Conservation (phyloP, 768 basidiomycete genomes). For the Boletus vermiculosoides region DNA sequence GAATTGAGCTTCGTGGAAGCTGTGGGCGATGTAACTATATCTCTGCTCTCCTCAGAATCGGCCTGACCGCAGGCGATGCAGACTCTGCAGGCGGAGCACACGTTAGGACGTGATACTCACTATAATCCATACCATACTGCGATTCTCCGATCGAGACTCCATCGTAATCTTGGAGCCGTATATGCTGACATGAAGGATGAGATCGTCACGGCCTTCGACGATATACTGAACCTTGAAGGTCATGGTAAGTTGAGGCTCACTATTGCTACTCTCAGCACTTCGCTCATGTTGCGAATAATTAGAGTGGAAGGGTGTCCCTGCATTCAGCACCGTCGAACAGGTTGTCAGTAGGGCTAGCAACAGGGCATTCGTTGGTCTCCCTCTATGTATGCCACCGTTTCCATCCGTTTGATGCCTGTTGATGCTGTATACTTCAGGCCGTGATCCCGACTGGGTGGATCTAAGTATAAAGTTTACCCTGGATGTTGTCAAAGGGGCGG, state of each 20-base stretch:
- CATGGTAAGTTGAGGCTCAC: slow-evolving; percentile 11
- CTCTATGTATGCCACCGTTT: slow-evolving; percentile 9
- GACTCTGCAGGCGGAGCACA: slow-evolving; percentile 39
- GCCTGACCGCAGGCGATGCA: slow-evolving; percentile 12
- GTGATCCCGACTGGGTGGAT: slow-evolving; percentile 29
- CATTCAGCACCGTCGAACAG: not conserved
- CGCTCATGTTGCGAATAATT: not conserved
- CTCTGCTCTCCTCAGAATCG: not conserved
- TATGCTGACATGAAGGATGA: slow-evolving; percentile 47
- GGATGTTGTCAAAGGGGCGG: slow-evolving; percentile 1
- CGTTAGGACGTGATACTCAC: slow-evolving; percentile 33
- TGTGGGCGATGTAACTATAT: not conserved
- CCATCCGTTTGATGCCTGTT: not conserved
- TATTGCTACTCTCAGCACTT: not conserved
- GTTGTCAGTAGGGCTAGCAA: slow-evolving; percentile 10
- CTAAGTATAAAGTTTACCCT: slow-evolving; percentile 31
- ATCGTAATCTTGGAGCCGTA: slow-evolving; percentile 37
- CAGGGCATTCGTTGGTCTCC: slow-evolving; percentile 15
- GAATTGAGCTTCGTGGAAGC: slow-evolving; percentile 36
- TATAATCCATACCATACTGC: slow-evolving; percentile 32
- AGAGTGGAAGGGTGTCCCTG: slow-evolving; percentile 17
- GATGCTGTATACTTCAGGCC: not conserved
- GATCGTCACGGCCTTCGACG: slow-evolving; percentile 39
- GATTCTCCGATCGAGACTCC: slow-evolving; percentile 33
- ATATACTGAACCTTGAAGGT: slow-evolving; percentile 29